Percentiles rank a stretch among this genome's conserved stretches.
phyloP scores from a whole-genome alignment of 495 filamentous ascomycete species.

The Tuber calosporum region DNA sequence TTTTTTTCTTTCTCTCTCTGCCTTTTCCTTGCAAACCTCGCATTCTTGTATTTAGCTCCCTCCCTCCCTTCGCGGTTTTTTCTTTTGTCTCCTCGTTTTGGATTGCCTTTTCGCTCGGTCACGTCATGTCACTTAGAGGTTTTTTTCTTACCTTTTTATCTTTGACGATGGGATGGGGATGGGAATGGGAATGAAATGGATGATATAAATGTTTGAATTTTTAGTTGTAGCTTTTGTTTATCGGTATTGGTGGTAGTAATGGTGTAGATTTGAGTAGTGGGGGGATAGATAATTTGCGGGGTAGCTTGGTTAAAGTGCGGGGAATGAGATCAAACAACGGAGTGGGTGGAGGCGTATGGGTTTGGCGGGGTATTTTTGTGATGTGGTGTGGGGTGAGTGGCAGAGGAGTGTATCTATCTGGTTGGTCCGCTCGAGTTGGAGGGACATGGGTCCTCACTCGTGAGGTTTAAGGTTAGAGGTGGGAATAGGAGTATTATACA shows the following conservation, averaged over 20 bases:
- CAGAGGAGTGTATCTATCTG: not conserved
- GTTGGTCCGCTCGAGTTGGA: not conserved
- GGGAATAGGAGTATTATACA: not conserved
- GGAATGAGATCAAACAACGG: not conserved
- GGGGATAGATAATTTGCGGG: not conserved
- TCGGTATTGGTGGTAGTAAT: not conserved
- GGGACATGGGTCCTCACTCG: not conserved
- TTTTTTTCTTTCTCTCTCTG: slow-evolving; percentile 9
- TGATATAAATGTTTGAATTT: not conserved
- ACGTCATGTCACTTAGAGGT: not conserved
- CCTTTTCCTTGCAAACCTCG: slow-evolving; percentile 6
- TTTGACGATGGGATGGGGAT: not conserved
- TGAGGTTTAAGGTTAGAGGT: not conserved
- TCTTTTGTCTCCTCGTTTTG: not conserved
- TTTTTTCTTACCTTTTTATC: not conserved
- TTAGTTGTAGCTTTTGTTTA: not conserved
- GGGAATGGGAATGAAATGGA: not conserved
- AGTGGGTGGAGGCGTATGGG: not conserved
- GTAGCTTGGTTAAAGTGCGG: not conserved
- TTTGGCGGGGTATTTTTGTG: not conserved
- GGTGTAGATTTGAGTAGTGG: not conserved
- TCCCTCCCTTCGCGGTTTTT: not conserved
- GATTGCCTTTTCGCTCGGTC: not conserved
- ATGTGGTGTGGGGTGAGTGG: not conserved
- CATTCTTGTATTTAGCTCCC: slow-evolving; percentile 3